These are phyloP conservation scores for Aethionema arabicum DNA, from an alignment of 345 rosid genomes.

Conservation along the genomic window DNA sequence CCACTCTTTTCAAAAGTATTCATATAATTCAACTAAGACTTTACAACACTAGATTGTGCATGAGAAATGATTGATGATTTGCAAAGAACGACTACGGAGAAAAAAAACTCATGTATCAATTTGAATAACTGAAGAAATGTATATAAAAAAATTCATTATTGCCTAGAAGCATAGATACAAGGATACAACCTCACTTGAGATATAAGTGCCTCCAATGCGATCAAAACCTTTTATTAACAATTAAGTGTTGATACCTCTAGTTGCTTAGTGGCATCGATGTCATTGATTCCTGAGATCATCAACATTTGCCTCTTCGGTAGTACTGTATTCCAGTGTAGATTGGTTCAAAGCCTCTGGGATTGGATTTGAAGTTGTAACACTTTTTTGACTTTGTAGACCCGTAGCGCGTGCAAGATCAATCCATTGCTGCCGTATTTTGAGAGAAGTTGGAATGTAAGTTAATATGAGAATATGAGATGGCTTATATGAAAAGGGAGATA, in stretches of 20 bases:
- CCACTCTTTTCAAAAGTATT: background rate
- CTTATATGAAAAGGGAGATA: constrained; percentile 1
- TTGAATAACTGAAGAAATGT: constrained; percentile 13
- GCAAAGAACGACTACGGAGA: constrained; percentile 3
- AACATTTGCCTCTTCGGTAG: constrained; percentile 51
- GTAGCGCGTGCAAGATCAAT: constrained; percentile 84
- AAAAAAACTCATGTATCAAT: background rate
- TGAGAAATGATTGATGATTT: background rate
- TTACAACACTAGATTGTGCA: background rate
- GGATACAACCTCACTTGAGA: constrained; percentile 22
- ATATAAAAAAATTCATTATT: constrained; percentile 17
- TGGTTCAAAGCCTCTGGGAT: constrained; percentile 43
- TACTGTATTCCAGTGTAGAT: constrained; percentile 48
- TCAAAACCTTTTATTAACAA: constrained; percentile 27
- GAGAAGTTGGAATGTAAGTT: constrained; percentile 1
- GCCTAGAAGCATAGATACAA: constrained; percentile 22
- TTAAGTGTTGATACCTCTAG: constrained; percentile 19
- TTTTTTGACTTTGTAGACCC: constrained; percentile 70
- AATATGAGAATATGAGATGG: constrained; percentile 7
- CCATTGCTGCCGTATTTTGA: constrained; percentile 75
- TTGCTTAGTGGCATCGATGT: constrained; percentile 34
- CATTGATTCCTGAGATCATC: constrained; percentile 63
- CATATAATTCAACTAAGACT: background rate
- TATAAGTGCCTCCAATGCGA: constrained; percentile 21
- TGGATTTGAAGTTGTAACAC: constrained; percentile 40